A percentile compares a stretch with the other conserved stretches of the same genome.
These are phyloP conservation scores for Microdochium paspali DNA, from an alignment of 2,329 filamentous ascomycete species.

Conservation along the genomic window DNA sequence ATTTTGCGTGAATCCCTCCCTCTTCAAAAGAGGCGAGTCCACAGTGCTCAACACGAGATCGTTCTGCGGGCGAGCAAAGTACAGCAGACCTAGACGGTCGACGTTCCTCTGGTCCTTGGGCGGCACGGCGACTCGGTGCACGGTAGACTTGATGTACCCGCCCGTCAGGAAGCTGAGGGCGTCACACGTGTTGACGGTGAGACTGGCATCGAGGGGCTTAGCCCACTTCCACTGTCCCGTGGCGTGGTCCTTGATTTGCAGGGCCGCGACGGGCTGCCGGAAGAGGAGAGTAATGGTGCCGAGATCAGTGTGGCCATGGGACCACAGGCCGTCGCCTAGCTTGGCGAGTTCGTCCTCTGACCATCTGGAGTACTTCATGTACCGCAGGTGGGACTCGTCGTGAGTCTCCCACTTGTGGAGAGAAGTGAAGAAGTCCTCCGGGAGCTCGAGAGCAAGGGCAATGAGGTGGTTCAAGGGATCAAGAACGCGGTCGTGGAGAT, in stretches of 20 bases:
- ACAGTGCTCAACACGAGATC: constrained; percentile 25
- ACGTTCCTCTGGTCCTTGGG: constrained; percentile 31
- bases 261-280: constrained; percentile 41
- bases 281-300: constrained; percentile 45
- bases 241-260: constrained; percentile 35
- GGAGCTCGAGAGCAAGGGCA: constrained; percentile 9
- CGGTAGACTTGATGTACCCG: constrained; percentile 26
- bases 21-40: constrained; percentile 25
- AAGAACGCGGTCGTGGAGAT: constrained; percentile 9
- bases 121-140: constrained; percentile 25
- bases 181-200: constrained; percentile 38
- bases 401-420: constrained; percentile 9
- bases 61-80: constrained; percentile 37
- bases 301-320: constrained; percentile 41
- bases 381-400: constrained; percentile 17
- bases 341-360: constrained; percentile 30
- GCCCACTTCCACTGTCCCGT: constrained; percentile 36
- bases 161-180: constrained; percentile 35
- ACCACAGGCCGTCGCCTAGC: constrained; percentile 27
- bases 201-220: constrained; percentile 31
- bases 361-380: constrained; percentile 41
- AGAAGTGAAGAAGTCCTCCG: constrained; percentile 7
- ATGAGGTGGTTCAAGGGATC: constrained; percentile 10
- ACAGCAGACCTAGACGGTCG: constrained; percentile 38
- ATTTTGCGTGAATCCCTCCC: constrained; percentile 21